phyloP scores from a whole-genome alignment of 164 flowering plant genomes.

The Akebia trifoliata region DNA sequence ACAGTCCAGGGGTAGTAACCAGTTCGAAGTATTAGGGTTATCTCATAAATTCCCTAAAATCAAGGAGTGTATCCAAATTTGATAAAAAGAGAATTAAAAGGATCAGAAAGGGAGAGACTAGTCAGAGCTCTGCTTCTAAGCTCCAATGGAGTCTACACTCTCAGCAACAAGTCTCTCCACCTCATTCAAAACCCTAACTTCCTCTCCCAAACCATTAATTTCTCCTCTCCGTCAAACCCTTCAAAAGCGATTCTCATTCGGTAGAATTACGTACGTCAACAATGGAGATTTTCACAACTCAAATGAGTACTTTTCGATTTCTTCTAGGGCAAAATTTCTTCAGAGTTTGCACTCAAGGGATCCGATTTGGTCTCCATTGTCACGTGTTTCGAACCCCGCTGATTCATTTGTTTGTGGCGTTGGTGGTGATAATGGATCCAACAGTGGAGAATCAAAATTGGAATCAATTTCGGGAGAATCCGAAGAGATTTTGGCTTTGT shows the following conservation, averaged over 20 bases:
- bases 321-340: constrained; percentile 12
- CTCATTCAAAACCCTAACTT: constrained; percentile 33
- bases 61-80: too few relatives aligned
- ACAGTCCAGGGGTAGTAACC: too few relatives aligned
- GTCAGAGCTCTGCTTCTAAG: too few relatives aligned
- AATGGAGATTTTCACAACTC: constrained; percentile 6
- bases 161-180: constrained; percentile 26
- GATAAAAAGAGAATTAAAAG: too few relatives aligned
- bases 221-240: constrained; percentile 16
- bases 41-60: too few relatives aligned
- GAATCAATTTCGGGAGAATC: constrained; percentile 33
- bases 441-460: constrained; percentile 33
- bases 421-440: constrained; percentile 40
- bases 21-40: too few relatives aligned
- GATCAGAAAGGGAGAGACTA: too few relatives aligned
- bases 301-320: constrained; percentile 1
- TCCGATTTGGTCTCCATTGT: constrained; percentile 11
- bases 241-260: constrained; percentile 7
- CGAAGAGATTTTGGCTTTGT: constrained; percentile 35
- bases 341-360: constrained; percentile 10
- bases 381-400: constrained; percentile 29
- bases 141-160: constrained; percentile 37
- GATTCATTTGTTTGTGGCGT: constrained; percentile 40
- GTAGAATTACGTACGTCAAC: constrained; percentile 15
- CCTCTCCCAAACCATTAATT: constrained; percentile 12